Evolutionary conservation across 495 filamentous ascomycete species (phyloP), one percentile per base, ranked within the genome.

Genomic region (Penicillium lividum): DNA sequence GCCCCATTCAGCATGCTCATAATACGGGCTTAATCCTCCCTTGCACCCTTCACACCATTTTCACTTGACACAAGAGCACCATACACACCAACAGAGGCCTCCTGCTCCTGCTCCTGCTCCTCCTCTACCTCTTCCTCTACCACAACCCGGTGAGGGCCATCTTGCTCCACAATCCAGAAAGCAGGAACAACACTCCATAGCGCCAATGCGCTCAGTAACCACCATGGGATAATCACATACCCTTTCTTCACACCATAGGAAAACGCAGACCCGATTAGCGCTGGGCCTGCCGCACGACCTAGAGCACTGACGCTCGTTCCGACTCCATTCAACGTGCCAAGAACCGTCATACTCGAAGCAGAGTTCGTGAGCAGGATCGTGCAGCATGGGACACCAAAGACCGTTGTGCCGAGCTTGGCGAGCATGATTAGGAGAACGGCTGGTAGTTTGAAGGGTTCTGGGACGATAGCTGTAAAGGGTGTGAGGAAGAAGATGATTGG

Each of bases 351-450:
- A 46, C 83, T 89, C 0, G 78, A 72, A 1, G 92, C 92, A 16
- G 88, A 90, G 73, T 97, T 98, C 46, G 93, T 96, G 16, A 98
- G 77, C 18, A 97, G 72, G 64, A 97, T 95, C n/a, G 89, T 94
- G 15, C 81, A 86, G 68, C 88, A 92, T 1, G 93, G 93, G 68
- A 96, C 96, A 5, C 86, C 86, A 69, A 97, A 89, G 53, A 93
- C 92, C 36, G 82, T 82, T 10, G 81, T 80, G 47, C 87, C 76
- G 29, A 84, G 85, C 67, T 93, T 95, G 61, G 84, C 57, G 11
- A 92, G 70, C 55, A 77, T 71, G 30, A 79, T 65, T 0, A 76
- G 36, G 13, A 85, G 75, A n/a, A 77, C 73, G 43, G 68, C 71
- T 52, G 82, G 73, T 43, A 77, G 75, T 36, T 63, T 53, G 3